Conservation (phyloP, 768 basidiomycete genomes). For the Calvatia gigantea region DNA sequence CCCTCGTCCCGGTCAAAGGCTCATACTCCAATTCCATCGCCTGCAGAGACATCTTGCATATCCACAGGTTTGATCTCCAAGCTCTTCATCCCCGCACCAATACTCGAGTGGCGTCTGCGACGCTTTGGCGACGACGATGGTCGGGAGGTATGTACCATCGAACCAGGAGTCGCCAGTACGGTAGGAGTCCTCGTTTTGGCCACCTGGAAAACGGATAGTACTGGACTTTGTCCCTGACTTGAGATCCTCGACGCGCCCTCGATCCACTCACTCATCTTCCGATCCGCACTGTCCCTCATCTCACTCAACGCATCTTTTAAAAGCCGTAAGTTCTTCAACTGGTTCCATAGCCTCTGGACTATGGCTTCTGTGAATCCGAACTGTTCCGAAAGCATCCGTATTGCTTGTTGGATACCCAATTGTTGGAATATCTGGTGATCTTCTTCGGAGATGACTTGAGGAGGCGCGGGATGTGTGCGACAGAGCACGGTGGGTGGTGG, state of each 20-base stretch:
- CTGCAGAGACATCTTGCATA: neutral
- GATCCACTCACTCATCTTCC: constrained; percentile 2
- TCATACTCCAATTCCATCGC: constrained; percentile 17
- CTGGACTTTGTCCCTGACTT: neutral
- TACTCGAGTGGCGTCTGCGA: neutral
- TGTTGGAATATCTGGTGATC: constrained; percentile 5
- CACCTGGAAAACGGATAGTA: neutral
- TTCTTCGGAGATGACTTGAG: constrained; percentile 2
- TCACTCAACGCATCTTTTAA: constrained; percentile 34
- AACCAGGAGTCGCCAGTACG: neutral
- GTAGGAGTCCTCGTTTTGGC: neutral
- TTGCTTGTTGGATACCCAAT: constrained; percentile 21
- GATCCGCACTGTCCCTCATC: constrained; percentile 36
- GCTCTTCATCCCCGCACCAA: neutral
- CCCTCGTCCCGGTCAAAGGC: constrained; percentile 20
- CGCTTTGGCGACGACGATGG: neutral
- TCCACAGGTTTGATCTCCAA: constrained; percentile 21
- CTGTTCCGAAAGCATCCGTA: constrained; percentile 40
- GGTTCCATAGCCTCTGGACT: constrained; percentile 34
- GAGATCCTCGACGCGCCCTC: neutral
- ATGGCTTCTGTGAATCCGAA: constrained; percentile 40
- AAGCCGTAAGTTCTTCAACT: constrained; percentile 29
- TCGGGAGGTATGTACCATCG: neutral
- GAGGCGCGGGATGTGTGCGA: neutral
- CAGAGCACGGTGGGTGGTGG: neutral